phyloP scores from a whole-genome alignment of 495 filamentous ascomycete species.

The Aspergillus leporis region DNA sequence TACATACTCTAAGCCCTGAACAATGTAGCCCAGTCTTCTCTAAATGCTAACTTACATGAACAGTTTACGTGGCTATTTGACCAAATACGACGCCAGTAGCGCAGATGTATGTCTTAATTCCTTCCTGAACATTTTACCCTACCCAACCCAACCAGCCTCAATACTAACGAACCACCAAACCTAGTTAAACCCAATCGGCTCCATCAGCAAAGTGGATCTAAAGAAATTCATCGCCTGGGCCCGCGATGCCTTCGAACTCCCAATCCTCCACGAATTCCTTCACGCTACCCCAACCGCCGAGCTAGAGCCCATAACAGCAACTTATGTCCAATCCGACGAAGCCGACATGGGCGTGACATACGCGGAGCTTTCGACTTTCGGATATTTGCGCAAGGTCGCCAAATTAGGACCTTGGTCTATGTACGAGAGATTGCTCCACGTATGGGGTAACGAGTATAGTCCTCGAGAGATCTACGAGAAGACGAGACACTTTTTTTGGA shows the following conservation, averaged over 20 bases:
- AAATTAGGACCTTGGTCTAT: slow-evolving; percentile 74
- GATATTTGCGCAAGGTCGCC: slow-evolving; percentile 65
- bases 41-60: slow-evolving; percentile 7
- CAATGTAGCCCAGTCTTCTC: not conserved
- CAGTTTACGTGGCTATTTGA: slow-evolving; percentile 67
- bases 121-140: too few relatives aligned
- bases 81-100: slow-evolving; percentile 65
- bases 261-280: slow-evolving; percentile 73
- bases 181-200: slow-evolving; percentile 68
- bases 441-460: slow-evolving; percentile 60
- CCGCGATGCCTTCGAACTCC: slow-evolving; percentile 60
- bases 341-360: slow-evolving; percentile 71
- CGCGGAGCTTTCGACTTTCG: slow-evolving; percentile 57
- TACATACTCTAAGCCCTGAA: not conserved
- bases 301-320: slow-evolving; percentile 73
- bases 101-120: slow-evolving; percentile 47
- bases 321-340: slow-evolving; percentile 59
- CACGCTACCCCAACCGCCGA: slow-evolving; percentile 79
- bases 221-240: slow-evolving; percentile 77
- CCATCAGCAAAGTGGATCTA: slow-evolving; percentile 72
- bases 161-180: slow-evolving; percentile 12
- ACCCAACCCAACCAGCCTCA: not conserved
- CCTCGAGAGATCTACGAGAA: slow-evolving; percentile 57
- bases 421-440: slow-evolving; percentile 68
- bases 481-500: slow-evolving; percentile 63